Base-by-base conservation (phyloP, 2,329 filamentous ascomycete species). In the Penicillium glabrum region DNA sequence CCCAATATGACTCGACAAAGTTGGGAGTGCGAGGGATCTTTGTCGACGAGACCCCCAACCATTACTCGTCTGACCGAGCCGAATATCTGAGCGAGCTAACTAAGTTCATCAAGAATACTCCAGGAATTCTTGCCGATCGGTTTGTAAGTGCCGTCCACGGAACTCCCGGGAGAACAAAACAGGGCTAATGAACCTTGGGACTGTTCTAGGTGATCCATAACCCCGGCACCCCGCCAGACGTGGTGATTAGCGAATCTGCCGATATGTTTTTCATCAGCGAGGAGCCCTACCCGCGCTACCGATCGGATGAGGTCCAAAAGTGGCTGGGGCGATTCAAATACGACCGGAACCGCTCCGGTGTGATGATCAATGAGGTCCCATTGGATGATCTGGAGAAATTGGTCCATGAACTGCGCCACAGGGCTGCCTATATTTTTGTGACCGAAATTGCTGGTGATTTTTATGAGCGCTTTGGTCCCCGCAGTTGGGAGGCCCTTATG, bases 251-350 rank as follows among this genome's bases (percentile, higher is more conserved):
- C 14, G 37, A 51, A 33, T 43, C 49, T 21, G 49, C 49, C 19
- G 49, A 51, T 33, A 44, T 51, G 49, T 44, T 51, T 33, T 51
- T 51, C 26, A 51, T 45, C 13, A 44, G 49, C 11, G 49, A 51
- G 49, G 49, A 51, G 21, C 26, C 37, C 14, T 51, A 51, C 49
- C 49, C 49, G n/a, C 49, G 49, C 26, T 51, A 51, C 39, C 37
- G 49, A 45, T 45, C 37, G 3, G 49, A 51, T n/a, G 49, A 44
- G 39, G 49, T 51, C 37, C 49, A 51, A 13, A 43, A 24, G 39
- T 45, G 49, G 49, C 26, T 51, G 33, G 39, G 39, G 21, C 37
- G 21, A 19, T 51, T 44, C 27, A 43, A 51, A 3, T 45, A 51
- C n/a, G 39, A 51, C 7, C 49, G 49, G 26, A 44, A 16, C n/a